Conservation (phyloP, 805 yeast species). For the Diddensiella transvaalensis region DNA sequence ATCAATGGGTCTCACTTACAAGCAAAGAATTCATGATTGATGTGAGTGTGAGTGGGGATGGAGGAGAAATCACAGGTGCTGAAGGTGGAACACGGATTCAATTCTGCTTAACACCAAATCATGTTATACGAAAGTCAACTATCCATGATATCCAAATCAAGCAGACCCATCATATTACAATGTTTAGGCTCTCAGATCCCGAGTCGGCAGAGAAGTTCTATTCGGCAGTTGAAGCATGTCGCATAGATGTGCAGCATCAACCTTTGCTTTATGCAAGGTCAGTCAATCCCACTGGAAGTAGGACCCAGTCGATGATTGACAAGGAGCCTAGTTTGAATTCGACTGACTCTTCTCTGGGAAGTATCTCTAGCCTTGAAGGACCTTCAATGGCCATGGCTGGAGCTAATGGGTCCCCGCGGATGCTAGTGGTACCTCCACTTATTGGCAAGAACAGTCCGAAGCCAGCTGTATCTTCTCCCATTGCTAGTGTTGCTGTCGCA, state of each 20-base stretch:
- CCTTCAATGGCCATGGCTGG: neutral
- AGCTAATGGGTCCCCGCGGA: constrained; percentile 3
- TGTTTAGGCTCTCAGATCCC: constrained; percentile 20
- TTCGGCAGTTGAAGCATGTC: constrained; percentile 18
- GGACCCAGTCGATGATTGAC: constrained; percentile 5
- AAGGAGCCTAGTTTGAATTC: constrained; percentile 17
- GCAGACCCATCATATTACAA: constrained; percentile 16
- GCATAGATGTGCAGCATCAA: constrained; percentile 20
- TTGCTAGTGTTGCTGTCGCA: neutral
- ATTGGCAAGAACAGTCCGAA: neutral
- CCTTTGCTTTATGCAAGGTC: constrained; percentile 17
- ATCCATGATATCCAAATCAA: constrained; percentile 21
- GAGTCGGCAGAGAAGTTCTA: constrained; percentile 20
- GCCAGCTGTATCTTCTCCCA: neutral
- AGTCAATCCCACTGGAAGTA: neutral
- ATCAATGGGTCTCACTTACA: constrained; percentile 17
- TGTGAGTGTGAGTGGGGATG: constrained; percentile 20
- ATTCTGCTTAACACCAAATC: constrained; percentile 13
- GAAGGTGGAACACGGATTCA: constrained; percentile 9
- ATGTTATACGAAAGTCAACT: constrained; percentile 23
- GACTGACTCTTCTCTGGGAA: constrained; percentile 19
- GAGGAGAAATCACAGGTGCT: constrained; percentile 14
- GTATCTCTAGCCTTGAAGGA: constrained; percentile 4
- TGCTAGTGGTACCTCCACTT: constrained; percentile 5
- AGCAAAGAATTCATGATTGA: constrained; percentile 14